Percentiles rank a stretch among this genome's conserved stretches.
Evolutionary conservation across 2,329 filamentous ascomycete species (phyloP).

Genomic region (Xylaria sp.): DNA sequence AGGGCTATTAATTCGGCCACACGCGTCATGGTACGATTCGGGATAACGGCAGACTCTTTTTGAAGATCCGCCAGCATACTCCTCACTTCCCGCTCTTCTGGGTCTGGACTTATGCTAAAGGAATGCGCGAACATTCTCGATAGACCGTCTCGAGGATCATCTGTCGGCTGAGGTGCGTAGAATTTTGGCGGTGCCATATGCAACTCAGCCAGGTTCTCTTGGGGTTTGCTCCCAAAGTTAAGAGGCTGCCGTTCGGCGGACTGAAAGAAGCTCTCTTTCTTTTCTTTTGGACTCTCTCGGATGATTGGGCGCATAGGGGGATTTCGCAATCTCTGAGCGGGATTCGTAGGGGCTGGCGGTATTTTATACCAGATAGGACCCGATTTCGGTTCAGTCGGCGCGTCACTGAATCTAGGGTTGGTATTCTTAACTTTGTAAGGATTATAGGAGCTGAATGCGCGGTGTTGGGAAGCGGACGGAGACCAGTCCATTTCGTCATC

Average conservation of each 20-base stretch:
- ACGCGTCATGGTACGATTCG: slow-evolving; percentile 41
- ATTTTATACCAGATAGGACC: slow-evolving; percentile 76
- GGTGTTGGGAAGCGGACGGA: slow-evolving; percentile 66
- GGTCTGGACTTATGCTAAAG: slow-evolving; percentile 48
- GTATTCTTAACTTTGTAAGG: slow-evolving; percentile 53
- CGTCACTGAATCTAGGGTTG: slow-evolving; percentile 58
- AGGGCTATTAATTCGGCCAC: slow-evolving; percentile 43
- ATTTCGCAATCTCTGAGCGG: slow-evolving; percentile 70
- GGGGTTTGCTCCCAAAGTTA: slow-evolving; percentile 37
- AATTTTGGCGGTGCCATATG: slow-evolving; percentile 46
- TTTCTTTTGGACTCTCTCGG: slow-evolving; percentile 56
- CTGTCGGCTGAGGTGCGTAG: slow-evolving; percentile 45
- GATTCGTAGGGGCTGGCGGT: slow-evolving; percentile 74
- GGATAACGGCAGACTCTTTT: slow-evolving; percentile 18
- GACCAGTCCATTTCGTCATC: slow-evolving; percentile 79
- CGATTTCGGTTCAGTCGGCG: slow-evolving; percentile 55
- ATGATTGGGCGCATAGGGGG: slow-evolving; percentile 67
- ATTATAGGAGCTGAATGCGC: slow-evolving; percentile 62
- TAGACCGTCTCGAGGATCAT: slow-evolving; percentile 48
- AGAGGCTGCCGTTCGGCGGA: slow-evolving; percentile 38
- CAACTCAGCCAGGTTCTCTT: slow-evolving; percentile 36
- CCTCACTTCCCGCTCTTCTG: slow-evolving; percentile 40
- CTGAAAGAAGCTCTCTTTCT: slow-evolving; percentile 62
- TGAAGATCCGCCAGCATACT: neutral
- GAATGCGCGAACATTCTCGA: slow-evolving; percentile 49